These are phyloP conservation scores for Arachnomyces sp. DNA, from an alignment of 2,329 filamentous ascomycete species.

Conservation along the genomic window DNA sequence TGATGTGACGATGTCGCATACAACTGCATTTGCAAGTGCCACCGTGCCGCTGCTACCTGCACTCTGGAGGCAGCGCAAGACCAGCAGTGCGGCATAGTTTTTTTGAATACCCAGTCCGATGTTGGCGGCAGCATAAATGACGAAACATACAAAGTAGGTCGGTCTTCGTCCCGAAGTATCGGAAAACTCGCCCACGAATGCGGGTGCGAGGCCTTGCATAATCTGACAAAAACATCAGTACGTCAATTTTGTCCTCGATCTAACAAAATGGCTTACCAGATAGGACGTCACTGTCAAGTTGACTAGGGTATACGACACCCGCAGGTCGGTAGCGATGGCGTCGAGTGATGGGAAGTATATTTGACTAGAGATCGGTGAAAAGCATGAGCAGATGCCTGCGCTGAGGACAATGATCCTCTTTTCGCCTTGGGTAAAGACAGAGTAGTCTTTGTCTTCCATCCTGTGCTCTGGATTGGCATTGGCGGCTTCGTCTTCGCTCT, in stretches of 20 bases:
- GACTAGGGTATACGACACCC: conserved; percentile 31
- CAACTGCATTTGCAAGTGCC: conserved; percentile 63
- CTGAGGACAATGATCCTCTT: conserved; percentile 3
- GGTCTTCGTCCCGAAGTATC: conserved; percentile 56
- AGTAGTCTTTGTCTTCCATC: conserved; percentile 1
- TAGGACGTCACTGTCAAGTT: conserved; percentile 47
- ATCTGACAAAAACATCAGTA: conserved; percentile 35
- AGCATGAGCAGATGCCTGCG: conserved; percentile 7
- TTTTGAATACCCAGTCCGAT: conserved; percentile 54
- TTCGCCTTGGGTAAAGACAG: conserved; percentile 2
- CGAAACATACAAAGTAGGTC: conserved; percentile 52
- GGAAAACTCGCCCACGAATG: conserved; percentile 55
- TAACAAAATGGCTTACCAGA: conserved; percentile 24
- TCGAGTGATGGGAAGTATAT: conserved; percentile 42
- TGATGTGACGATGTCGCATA: conserved; percentile 63
- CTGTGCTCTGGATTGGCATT: too few species aligned
- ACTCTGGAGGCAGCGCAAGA: conserved; percentile 57
- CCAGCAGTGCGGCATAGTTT: conserved; percentile 50
- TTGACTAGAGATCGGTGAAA: conserved; percentile 27
- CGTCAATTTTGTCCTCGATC: conserved; percentile 10
- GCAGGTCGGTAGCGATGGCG: conserved; percentile 33
- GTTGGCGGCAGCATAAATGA: conserved; percentile 52
- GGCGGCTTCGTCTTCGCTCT: too few species aligned
- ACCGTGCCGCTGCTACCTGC: conserved; percentile 61
- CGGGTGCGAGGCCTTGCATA: conserved; percentile 55